phyloP scores from a whole-genome alignment of 768 basidiomycete genomes.

The Psilocybe tampanensis region DNA sequence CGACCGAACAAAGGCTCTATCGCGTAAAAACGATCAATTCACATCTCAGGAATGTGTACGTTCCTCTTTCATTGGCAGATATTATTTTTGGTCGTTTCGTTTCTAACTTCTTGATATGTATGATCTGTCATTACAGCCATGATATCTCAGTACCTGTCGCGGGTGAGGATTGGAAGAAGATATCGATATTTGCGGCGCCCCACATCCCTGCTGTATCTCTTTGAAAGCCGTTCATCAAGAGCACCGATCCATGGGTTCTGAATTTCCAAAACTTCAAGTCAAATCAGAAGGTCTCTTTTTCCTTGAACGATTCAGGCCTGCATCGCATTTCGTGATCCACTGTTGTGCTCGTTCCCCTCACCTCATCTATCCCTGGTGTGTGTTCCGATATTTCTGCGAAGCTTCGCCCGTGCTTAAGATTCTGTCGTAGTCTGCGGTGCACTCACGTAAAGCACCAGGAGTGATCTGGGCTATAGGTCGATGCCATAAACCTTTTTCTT shows the following conservation, averaged over 20 bases:
- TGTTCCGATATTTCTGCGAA: neutral
- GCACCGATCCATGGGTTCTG: neutral
- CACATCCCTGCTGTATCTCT: neutral
- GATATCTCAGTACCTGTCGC: neutral
- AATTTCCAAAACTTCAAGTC: neutral
- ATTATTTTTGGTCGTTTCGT: neutral
- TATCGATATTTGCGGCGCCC: neutral
- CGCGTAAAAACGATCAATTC: neutral
- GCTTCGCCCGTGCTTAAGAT: neutral
- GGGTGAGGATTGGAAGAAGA: conserved; percentile 1
- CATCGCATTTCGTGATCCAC: neutral
- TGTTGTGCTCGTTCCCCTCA: no score
- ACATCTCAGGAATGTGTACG: conserved; percentile 3
- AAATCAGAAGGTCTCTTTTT: neutral
- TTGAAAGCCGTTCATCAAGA: neutral
- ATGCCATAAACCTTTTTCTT: neutral
- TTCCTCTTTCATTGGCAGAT: neutral
- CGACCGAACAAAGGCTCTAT: neutral
- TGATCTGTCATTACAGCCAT: neutral
- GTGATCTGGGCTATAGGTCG: neutral
- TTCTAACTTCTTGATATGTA: neutral
- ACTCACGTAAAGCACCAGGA: neutral
- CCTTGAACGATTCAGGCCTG: neutral
- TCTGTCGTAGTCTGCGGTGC: neutral
- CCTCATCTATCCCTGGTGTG: neutral